A percentile compares a stretch with the other conserved stretches of the same genome.
These are phyloP conservation scores for Aspergillus haitiensis DNA, from an alignment of 495 filamentous ascomycete genomes.

Conservation along the genomic window DNA sequence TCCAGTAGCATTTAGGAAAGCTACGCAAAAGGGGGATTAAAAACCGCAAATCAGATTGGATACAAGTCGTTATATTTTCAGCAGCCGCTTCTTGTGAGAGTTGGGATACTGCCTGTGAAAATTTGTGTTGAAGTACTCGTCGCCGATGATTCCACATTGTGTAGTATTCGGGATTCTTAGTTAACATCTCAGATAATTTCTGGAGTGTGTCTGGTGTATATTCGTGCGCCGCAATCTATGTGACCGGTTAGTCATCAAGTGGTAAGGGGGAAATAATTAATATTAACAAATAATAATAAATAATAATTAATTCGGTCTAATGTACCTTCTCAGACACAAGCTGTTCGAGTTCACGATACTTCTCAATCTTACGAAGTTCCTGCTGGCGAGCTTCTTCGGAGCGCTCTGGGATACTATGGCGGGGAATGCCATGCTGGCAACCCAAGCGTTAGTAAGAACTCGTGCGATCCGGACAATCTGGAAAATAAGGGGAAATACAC, in stretches of 20 bases:
- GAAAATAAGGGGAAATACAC: constrained; percentile 35
- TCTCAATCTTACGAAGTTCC: constrained; percentile 73
- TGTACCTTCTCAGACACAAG: constrained; percentile 61
- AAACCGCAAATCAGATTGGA: constrained; percentile 72
- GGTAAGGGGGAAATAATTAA: not conserved
- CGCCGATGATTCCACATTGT: constrained; percentile 97
- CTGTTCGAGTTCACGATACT: constrained; percentile 72
- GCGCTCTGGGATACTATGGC: constrained; percentile 56
- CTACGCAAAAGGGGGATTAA: constrained; percentile 78
- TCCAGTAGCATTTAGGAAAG: constrained; percentile 98
- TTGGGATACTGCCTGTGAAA: constrained; percentile 32
- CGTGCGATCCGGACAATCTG: not conserved
- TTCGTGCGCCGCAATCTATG: constrained; percentile 55
- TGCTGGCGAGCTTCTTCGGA: constrained; percentile 64
- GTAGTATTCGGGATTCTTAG: constrained; percentile 94
- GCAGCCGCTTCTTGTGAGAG: constrained; percentile 22
- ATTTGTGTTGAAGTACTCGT: constrained; percentile 54
- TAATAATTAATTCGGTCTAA: not conserved
- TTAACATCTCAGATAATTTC: constrained; percentile 77
- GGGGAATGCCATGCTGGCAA: constrained; percentile 73
- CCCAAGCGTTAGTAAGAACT: constrained; percentile 16
- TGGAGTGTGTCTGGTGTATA: constrained; percentile 67
- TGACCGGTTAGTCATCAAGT: constrained; percentile 6
- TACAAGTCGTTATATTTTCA: constrained; percentile 46
- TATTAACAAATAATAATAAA: not conserved